phyloP scores from a whole-genome alignment of 805 yeast species.

The Suhomyces pyralidae region DNA sequence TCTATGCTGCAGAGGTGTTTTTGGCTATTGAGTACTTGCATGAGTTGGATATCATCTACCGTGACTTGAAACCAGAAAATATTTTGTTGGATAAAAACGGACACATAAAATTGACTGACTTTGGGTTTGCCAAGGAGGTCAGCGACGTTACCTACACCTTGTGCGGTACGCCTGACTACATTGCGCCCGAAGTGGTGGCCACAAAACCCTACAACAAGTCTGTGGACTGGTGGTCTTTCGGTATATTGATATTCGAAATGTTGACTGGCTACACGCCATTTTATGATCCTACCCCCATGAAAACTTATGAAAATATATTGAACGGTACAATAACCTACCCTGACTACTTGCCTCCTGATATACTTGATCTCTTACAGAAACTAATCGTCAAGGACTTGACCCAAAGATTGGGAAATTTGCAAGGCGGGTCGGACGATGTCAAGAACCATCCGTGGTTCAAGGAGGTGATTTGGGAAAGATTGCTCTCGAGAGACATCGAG shows the following conservation, averaged over 20 bases:
- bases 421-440: constrained; percentile 56
- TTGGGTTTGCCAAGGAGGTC: constrained; percentile 63
- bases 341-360: constrained; percentile 52
- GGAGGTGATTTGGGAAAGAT: constrained; percentile 61
- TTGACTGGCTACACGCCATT: constrained; percentile 61
- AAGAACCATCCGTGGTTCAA: constrained; percentile 57
- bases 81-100: constrained; percentile 57
- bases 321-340: constrained; percentile 54
- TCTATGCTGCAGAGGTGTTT: constrained; percentile 61
- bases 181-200: constrained; percentile 65
- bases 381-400: constrained; percentile 56
- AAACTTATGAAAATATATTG: constrained; percentile 57
- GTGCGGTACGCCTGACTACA: constrained; percentile 64
- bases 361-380: constrained; percentile 47
- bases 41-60: constrained; percentile 55
- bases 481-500: constrained; percentile 54
- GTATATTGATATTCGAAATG: constrained; percentile 60
- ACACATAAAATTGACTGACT: constrained; percentile 58
- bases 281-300: constrained; percentile 62
- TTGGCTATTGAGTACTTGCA: constrained; percentile 58
- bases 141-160: constrained; percentile 58
- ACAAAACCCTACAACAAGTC: constrained; percentile 61
- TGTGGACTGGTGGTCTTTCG: constrained; percentile 67
- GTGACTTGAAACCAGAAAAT: constrained; percentile 62
- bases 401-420: constrained; percentile 54